phyloP scores from a whole-genome alignment of 176 grass and related monocot species.

The Carex cristatella region DNA sequence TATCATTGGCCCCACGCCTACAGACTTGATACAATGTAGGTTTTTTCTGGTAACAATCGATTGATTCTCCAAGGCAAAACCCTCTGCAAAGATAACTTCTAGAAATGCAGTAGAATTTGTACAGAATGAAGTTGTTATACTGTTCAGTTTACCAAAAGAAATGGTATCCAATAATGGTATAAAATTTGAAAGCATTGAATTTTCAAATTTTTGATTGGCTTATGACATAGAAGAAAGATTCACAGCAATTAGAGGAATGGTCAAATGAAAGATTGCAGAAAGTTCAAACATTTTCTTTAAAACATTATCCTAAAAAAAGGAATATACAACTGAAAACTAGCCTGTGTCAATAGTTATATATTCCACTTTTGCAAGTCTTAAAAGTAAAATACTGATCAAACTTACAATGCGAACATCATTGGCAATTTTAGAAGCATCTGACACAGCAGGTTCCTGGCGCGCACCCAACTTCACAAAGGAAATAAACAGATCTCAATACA shows the following conservation, averaged over 20 bases:
- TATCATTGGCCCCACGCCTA: background rate
- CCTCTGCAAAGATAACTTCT: background rate
- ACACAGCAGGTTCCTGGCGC: constrained; percentile 45
- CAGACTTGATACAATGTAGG: background rate
- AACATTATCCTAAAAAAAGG: background rate
- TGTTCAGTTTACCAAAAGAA: background rate
- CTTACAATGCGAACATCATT: constrained; percentile 87
- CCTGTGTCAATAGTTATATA: background rate
- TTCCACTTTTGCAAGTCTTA: constrained; percentile 14
- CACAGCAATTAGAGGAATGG: background rate
- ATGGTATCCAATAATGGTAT: background rate
- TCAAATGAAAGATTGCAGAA: background rate
- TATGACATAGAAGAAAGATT: background rate
- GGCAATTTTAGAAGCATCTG: constrained; percentile 57
- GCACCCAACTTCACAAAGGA: constrained; percentile 46
- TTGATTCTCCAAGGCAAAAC: background rate
- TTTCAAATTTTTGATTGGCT: background rate
- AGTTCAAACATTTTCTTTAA: background rate
- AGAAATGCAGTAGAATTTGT: background rate
- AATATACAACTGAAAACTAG: background rate
- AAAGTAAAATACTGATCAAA: constrained; percentile 16
- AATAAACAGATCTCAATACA: constrained; percentile 13
- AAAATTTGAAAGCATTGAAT: background rate
- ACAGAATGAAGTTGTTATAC: background rate
- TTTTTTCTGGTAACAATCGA: background rate